phyloP scores from a whole-genome alignment of 139 green algal genomes.

The Prasinococcaceae sp. region DNA sequence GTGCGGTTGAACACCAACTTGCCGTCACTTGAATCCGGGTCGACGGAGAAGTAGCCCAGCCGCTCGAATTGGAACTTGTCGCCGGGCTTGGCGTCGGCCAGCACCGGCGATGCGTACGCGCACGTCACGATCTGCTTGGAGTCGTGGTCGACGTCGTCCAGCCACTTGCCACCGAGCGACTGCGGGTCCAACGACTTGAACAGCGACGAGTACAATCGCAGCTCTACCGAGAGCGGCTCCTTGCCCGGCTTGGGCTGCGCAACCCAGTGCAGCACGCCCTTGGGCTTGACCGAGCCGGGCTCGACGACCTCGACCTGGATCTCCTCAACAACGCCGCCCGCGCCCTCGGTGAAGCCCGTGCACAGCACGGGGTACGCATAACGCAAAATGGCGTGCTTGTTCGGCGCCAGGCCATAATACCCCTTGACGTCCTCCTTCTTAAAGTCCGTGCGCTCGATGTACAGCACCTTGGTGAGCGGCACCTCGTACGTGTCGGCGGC shows the following conservation, averaged over 20 bases:
- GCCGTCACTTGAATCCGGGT: constrained; percentile 43
- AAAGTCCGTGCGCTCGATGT: constrained; percentile 92
- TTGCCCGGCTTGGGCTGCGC: constrained; percentile 47
- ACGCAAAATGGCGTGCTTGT: constrained; percentile 79
- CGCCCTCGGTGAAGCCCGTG: constrained; percentile 35
- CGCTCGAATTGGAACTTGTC: constrained; percentile 87
- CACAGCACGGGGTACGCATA: constrained; percentile 82
- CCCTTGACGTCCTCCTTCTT: constrained; percentile 65
- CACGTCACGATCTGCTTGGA: constrained; percentile 36
- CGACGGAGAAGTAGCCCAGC: constrained; percentile 51
- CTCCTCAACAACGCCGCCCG: constrained; percentile 40
- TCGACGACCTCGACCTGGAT: constrained; percentile 21
- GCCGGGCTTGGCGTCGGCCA: constrained; percentile 7
- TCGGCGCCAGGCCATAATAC: constrained; percentile 89
- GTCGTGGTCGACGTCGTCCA: constrained; percentile 68
- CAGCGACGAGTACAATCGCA: constrained; percentile 72
- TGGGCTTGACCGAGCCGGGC: neutral
- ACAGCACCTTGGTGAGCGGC: constrained; percentile 69
- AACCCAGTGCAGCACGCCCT: constrained; percentile 95
- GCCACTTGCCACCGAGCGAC: constrained; percentile 52
- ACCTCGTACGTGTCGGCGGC: constrained; percentile 8
- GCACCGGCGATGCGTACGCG: constrained; percentile 21
- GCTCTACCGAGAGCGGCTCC: constrained; percentile 36
- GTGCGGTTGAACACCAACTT: constrained; percentile 82
- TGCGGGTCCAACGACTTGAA: constrained; percentile 50